Evolutionary conservation across 306 rosid genomes (phyloP).

Genomic region (Delonix regia): DNA sequence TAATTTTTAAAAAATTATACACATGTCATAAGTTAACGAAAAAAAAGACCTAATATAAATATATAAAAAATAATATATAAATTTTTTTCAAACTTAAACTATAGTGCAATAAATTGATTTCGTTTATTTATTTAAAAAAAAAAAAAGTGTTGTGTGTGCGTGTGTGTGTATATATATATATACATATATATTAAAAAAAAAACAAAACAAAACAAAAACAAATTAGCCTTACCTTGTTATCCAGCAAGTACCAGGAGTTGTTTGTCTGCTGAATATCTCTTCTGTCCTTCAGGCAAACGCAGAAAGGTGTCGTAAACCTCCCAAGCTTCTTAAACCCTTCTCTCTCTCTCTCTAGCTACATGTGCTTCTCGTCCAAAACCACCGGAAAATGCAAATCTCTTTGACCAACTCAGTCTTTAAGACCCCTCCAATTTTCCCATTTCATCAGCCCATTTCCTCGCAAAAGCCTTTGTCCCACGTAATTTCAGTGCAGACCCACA

Average conservation of each 20-base stretch:
- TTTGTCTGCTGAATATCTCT: not conserved
- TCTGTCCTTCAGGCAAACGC: not conserved
- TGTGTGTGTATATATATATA: too few species aligned
- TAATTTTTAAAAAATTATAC: too few species aligned
- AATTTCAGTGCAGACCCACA: constrained; percentile 46
- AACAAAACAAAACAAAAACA: too few species aligned
- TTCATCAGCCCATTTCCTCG: constrained; percentile 50
- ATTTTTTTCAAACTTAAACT: too few species aligned
- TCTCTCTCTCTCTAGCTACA: constrained; percentile 5
- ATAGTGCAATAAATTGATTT: too few species aligned
- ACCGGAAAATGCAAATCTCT: constrained; percentile 57
- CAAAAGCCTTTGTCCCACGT: constrained; percentile 42
- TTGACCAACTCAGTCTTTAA: constrained; percentile 51
- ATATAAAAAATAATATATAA: too few species aligned
- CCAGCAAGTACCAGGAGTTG: not conserved
- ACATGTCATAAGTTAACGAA: too few species aligned
- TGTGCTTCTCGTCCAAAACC: constrained; percentile 20
- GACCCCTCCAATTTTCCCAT: constrained; percentile 58
- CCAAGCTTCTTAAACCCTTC: constrained; percentile 42
- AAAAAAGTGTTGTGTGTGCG: too few species aligned
- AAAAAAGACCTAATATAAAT: too few species aligned
- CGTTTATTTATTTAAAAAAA: too few species aligned
- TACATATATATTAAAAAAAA: too few species aligned
- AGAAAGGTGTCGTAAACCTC: constrained; percentile 50
- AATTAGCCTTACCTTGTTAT: not conserved